Evolutionary conservation across 345 rosid species (phyloP).

Genomic region (Gossypium anomalum): DNA sequence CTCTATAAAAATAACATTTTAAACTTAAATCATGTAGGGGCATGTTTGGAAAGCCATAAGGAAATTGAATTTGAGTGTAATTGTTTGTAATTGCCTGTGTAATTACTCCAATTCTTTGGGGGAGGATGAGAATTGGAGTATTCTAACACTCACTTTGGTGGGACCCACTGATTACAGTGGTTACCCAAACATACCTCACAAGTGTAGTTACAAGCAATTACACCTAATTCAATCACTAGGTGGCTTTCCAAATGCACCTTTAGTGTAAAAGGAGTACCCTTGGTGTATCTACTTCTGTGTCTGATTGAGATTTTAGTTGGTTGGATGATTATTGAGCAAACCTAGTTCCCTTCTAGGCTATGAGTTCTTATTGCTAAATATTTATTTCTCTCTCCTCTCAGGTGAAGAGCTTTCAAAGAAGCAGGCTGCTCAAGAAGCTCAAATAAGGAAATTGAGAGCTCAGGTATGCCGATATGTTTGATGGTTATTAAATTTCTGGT

Average conservation of each 20-base stretch:
- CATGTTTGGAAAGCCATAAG: no score
- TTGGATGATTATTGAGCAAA: neutral
- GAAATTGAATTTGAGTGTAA: no score
- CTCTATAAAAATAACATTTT: no score
- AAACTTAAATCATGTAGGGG: no score
- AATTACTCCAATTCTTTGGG: no score
- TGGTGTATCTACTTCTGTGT: neutral
- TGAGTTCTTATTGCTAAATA: conserved; percentile 12
- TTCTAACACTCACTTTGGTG: no score
- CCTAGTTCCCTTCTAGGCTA: conserved; percentile 3
- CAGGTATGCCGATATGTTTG: conserved; percentile 50
- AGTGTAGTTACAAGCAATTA: no score
- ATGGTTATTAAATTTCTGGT: conserved; percentile 14
- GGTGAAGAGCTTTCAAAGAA: conserved; percentile 99
- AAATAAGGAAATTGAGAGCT: conserved; percentile 93
- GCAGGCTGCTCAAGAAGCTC: conserved; percentile 95
- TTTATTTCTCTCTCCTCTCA: conserved; percentile 27
- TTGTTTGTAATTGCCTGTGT: no score
- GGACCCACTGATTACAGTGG: no score
- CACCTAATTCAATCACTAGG: no score
- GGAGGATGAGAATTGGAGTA: no score
- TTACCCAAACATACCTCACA: no score
- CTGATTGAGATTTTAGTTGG: neutral
- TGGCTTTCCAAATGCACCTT: neutral
- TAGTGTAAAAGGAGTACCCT: neutral